Evolutionary conservation across 108 stramenopile genomes (phyloP).

Genomic region (Bacterosira constricta): DNA sequence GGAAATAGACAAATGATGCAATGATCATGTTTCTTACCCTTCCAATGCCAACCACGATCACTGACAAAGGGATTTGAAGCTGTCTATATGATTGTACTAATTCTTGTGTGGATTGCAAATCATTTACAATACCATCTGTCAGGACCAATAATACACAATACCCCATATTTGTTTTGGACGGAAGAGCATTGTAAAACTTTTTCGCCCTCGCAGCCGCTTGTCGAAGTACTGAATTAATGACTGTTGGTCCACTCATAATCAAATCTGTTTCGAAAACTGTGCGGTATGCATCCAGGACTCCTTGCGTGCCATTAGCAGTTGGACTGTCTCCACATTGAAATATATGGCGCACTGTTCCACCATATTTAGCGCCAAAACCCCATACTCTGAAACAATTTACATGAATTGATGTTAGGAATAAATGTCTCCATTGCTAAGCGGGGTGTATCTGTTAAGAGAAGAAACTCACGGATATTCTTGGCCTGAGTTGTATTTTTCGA

Average conservation of each 20-base stretch:
- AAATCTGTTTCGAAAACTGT: constrained; percentile 55
- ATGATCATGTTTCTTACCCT: too few species aligned
- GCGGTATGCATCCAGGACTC: constrained; percentile 76
- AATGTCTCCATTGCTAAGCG: too few species aligned
- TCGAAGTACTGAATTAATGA: constrained; percentile 57
- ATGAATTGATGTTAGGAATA: not conserved
- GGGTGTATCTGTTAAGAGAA: not conserved
- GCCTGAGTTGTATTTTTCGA: constrained; percentile 63
- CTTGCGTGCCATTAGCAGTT: constrained; percentile 61
- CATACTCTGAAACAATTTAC: constrained; percentile 46
- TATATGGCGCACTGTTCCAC: constrained; percentile 56
- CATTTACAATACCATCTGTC: constrained; percentile 85
- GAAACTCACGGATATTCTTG: constrained; percentile 58
- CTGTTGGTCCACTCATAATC: constrained; percentile 68
- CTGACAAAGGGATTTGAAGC: constrained; percentile 69
- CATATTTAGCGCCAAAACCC: constrained; percentile 90
- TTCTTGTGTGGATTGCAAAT: constrained; percentile 70
- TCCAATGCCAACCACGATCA: constrained; percentile 85
- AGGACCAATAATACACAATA: constrained; percentile 81
- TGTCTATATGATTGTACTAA: constrained; percentile 50
- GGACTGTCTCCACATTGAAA: constrained; percentile 48
- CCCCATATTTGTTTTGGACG: constrained; percentile 27
- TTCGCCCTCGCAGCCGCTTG: constrained; percentile 63
- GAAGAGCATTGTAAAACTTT: constrained; percentile 37
- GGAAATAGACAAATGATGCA: too few species aligned